Percentiles rank a stretch among this genome's conserved stretches.
phyloP scores from a whole-genome alignment of 2,329 filamentous ascomycete species.

The Trichoderma sp. region DNA sequence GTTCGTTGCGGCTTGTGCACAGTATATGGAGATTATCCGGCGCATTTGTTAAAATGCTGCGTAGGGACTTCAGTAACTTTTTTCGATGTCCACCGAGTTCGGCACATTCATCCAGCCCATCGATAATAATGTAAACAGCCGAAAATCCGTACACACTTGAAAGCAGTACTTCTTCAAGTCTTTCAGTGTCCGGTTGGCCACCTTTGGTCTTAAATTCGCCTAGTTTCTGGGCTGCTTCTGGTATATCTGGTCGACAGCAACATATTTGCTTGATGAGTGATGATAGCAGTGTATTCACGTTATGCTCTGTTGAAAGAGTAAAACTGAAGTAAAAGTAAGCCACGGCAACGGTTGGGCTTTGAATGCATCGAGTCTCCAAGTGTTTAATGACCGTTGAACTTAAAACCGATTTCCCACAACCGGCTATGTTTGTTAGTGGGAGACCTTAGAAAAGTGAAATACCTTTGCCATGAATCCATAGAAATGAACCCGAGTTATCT shows the following conservation, averaged over 20 bases:
- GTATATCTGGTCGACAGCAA: not conserved
- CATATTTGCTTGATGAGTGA: not conserved
- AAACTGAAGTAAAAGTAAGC: not conserved
- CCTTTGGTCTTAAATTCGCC: not conserved
- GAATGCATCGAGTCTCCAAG: not conserved
- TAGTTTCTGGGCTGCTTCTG: not conserved
- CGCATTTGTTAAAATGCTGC: not conserved
- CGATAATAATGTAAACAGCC: not conserved
- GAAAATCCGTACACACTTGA: not conserved
- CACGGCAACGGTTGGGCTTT: not conserved
- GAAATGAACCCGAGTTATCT: not conserved
- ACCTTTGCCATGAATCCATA: constrained; percentile 7
- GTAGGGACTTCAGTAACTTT: not conserved
- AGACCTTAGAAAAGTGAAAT: not conserved
- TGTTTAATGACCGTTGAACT: not conserved
- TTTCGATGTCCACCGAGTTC: not conserved
- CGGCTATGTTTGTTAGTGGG: not conserved
- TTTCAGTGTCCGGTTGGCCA: not conserved
- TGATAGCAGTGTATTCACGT: not conserved
- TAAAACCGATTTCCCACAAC: not conserved
- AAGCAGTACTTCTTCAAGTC: not conserved
- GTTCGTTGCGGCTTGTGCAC: not conserved
- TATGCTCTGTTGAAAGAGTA: not conserved
- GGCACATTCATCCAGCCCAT: not conserved
- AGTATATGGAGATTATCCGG: not conserved